These are phyloP conservation scores for Penicillium egyptiacum DNA, from an alignment of 495 filamentous ascomycete species.

Conservation along the genomic window DNA sequence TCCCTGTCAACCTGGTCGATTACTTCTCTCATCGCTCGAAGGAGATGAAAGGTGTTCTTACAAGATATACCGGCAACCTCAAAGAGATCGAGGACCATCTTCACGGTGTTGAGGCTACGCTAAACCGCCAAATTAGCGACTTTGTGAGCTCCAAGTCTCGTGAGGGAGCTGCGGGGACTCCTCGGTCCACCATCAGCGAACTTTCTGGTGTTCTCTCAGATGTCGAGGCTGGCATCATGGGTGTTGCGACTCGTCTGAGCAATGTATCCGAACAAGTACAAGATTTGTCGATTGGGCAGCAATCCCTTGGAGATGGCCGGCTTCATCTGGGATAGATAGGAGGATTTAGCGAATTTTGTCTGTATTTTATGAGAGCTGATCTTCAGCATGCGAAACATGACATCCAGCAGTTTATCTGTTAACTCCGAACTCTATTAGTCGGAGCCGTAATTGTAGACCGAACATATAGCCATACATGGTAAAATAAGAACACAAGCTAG, in stretches of 20 bases:
- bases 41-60: constrained; percentile 66
- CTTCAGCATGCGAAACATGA: constrained; percentile 13
- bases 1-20: constrained; percentile 61
- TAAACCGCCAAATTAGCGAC: constrained; percentile 68
- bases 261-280: constrained; percentile 68
- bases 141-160: constrained; percentile 57
- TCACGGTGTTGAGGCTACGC: constrained; percentile 66
- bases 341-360: constrained; percentile 1
- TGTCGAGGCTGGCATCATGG: constrained; percentile 75
- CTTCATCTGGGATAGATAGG: constrained; percentile 19
- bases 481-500: not conserved
- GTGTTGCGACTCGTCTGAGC: constrained; percentile 71
- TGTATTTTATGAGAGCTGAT: constrained; percentile 12
- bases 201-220: constrained; percentile 69
- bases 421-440: not conserved
- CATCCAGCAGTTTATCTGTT: constrained; percentile 2
- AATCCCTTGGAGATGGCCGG: constrained; percentile 32
- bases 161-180: constrained; percentile 45
- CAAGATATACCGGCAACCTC: constrained; percentile 65
- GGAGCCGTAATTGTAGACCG: not conserved
- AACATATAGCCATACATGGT: not conserved
- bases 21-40: constrained; percentile 75
- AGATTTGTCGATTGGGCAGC: constrained; percentile 60
- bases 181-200: constrained; percentile 51
- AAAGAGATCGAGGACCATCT: constrained; percentile 83